Percentiles rank a stretch among this genome's conserved stretches.
These are phyloP conservation scores for Backusella morwellensis DNA, from an alignment of 192 early-diverging fungal species.

Conservation along the genomic window DNA sequence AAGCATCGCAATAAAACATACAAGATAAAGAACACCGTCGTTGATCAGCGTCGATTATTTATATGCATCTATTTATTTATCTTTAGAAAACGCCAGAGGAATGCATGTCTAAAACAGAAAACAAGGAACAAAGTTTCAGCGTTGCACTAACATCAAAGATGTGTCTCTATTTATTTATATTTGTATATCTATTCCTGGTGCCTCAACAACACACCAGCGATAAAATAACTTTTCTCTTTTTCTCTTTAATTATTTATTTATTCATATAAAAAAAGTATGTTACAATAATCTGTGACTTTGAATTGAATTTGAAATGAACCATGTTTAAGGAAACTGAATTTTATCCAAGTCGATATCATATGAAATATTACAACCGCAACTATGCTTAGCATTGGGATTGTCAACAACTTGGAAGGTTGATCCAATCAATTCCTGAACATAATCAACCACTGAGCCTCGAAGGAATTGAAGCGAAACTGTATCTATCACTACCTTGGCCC, in stretches of 20 bases:
- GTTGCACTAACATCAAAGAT: not conserved
- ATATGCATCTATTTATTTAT: not conserved
- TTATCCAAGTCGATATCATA: slow-evolving; percentile 42
- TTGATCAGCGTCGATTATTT: not conserved
- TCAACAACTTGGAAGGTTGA: slow-evolving; percentile 72
- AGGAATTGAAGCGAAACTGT: slow-evolving; percentile 70
- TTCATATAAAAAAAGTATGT: not conserved
- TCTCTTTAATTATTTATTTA: not conserved
- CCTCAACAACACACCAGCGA: too few species aligned
- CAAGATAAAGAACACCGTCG: not conserved
- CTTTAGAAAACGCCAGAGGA: not conserved
- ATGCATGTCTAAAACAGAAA: too few species aligned
- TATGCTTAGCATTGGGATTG: slow-evolving; percentile 66
- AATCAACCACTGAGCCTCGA: slow-evolving; percentile 74
- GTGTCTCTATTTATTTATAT: too few species aligned
- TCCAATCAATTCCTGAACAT: slow-evolving; percentile 78
- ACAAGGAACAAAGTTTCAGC: not conserved
- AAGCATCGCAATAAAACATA: not conserved
- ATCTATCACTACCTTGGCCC: slow-evolving; percentile 73
- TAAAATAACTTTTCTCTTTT: too few species aligned
- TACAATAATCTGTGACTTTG: not conserved
- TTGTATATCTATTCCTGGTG: too few species aligned
- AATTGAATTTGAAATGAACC: not conserved
- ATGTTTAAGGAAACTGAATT: slow-evolving; percentile 10
- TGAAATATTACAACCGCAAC: slow-evolving; percentile 44